These are phyloP conservation scores for Russula virescens DNA, from an alignment of 768 basidiomycete species.

Conservation along the genomic window DNA sequence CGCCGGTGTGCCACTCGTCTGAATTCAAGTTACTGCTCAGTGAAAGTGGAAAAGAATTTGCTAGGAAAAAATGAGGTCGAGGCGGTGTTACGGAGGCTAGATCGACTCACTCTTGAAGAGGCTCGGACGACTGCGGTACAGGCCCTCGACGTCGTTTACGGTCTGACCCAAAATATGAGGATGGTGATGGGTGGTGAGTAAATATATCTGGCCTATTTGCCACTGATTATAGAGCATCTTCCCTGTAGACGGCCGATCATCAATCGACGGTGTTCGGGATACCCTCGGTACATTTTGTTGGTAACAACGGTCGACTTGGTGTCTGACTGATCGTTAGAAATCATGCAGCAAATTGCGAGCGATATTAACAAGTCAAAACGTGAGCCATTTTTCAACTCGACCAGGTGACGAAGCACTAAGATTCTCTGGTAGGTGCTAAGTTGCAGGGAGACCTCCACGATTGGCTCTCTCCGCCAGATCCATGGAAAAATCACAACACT, in stretches of 20 bases:
- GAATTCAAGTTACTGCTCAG: neutral
- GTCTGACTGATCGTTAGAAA: neutral
- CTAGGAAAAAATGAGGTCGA: neutral
- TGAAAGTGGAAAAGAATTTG: neutral
- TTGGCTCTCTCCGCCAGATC: constrained; percentile 3
- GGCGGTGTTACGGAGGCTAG: neutral
- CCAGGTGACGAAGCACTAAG: neutral
- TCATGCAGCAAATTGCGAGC: neutral
- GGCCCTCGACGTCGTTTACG: neutral
- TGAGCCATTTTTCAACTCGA: neutral
- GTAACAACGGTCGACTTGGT: neutral
- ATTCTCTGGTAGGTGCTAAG: neutral
- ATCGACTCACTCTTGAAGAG: neutral
- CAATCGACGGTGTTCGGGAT: neutral
- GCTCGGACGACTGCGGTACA: neutral
- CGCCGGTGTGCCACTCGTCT: neutral
- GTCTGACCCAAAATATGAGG: neutral
- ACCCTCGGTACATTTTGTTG: neutral
- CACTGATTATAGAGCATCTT: neutral
- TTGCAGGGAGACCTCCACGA: neutral
- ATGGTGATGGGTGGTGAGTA: neutral
- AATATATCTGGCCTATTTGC: neutral
- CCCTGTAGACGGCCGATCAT: neutral
- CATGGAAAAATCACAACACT: neutral
- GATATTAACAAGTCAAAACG: neutral